Evolutionary conservation across 805 yeast species (phyloP).

Genomic region (Ogataea wickerhamii): DNA sequence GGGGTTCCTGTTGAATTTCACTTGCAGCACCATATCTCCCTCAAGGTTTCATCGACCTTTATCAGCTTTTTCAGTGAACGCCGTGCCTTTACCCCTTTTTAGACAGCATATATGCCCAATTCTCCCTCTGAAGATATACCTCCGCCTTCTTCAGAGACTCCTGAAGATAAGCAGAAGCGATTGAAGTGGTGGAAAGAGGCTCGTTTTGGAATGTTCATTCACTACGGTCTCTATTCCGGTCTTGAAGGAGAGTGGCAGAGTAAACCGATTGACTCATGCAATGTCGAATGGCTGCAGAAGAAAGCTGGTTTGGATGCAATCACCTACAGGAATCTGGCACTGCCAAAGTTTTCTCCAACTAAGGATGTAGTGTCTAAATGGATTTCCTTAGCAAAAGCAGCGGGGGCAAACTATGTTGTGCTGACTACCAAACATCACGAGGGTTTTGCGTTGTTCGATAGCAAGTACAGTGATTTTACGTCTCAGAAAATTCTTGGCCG

Average conservation of each 20-base stretch:
- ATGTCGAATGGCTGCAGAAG: slow-evolving; percentile 7
- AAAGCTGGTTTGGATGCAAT: slow-evolving; percentile 4
- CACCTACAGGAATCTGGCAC: slow-evolving; percentile 3
- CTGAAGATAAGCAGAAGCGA: slow-evolving; percentile 5
- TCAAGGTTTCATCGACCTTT: no score
- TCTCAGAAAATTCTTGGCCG: neutral
- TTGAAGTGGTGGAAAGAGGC: slow-evolving; percentile 7
- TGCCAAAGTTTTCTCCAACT: slow-evolving; percentile 2
- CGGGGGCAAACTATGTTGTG: slow-evolving; percentile 9
- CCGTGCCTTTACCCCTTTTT: no score
- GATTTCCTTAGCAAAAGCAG: slow-evolving; percentile 3
- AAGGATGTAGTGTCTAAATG: slow-evolving; percentile 1
- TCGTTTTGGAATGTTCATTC: slow-evolving; percentile 10
- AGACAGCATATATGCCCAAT: slow-evolving; percentile 1
- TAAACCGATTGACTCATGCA: slow-evolving; percentile 1
- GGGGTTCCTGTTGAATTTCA: no score
- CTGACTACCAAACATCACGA: slow-evolving; percentile 9
- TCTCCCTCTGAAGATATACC: slow-evolving; percentile 3
- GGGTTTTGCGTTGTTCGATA: slow-evolving; percentile 6
- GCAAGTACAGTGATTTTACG: slow-evolving; percentile 5
- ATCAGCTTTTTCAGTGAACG: no score
- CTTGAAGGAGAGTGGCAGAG: slow-evolving; percentile 7
- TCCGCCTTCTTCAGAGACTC: slow-evolving; percentile 5
- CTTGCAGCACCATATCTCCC: no score
- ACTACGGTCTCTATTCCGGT: slow-evolving; percentile 7